Evolutionary conservation across 169 alveolate species (phyloP), one percentile per base, ranked within the genome.

Genomic region (Cryptosporidium baileyi): DNA sequence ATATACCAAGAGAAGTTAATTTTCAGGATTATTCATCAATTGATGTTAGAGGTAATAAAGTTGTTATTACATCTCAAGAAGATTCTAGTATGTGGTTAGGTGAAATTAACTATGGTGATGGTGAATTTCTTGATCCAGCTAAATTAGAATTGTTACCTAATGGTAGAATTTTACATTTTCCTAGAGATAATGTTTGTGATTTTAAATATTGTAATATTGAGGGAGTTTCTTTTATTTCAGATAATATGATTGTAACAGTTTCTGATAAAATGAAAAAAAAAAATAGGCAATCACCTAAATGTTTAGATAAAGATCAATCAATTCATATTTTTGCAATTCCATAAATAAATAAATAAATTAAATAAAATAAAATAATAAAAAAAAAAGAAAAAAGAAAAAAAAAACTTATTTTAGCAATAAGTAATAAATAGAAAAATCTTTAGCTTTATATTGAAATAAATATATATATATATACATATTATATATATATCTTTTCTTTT

Each of bases 221-320:
- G 24, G 85, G 85, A 9, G 85, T 74, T 54, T 74, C 85, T n/a
- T 74, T 74, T 17, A 74, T 74, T 54, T 74, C 85, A 19, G 85
- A 74, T n/a, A 74, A 74, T 41, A 32, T 74, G 54, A 38, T 74
- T 54, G 85, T 28, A 7, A 74, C 85, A 3, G 85, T 74, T 7
- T 74, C 85, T 1, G 85, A 74, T 34, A 74, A 74, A 36, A 74
- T 74, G 85, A 74, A 74, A 30, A 74, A 74, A 34, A 74, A 38
- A 22, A 74, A n/a, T 28, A 74, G 85, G 13, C 85, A 74, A 57
- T 74, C 85, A 7, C 67, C 85, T 5, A 74, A 74, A 57, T 74
- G 85, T 3, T 11, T 74, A 32, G 61, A 74, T 30, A 74, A 74
- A 24, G 85, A 74, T 13, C 85, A 74, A 38, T 74, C 85, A 6